Evolutionary conservation across 1,284 basidiomycete species (phyloP).

Genomic region (Irpex lacteus): DNA sequence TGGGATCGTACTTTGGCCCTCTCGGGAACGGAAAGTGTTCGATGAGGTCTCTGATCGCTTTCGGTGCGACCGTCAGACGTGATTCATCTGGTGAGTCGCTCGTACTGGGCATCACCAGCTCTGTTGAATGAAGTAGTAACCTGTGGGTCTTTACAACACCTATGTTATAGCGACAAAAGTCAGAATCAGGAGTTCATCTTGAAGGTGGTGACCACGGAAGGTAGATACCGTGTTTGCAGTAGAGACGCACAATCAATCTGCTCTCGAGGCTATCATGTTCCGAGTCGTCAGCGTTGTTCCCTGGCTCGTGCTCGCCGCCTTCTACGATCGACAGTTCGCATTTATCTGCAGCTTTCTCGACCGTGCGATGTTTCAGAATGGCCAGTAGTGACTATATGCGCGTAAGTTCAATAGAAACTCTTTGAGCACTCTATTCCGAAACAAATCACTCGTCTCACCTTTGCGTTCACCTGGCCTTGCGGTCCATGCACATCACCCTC

Average conservation of each 20-base stretch:
- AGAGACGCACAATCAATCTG: constrained; percentile 63
- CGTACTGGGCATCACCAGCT: constrained; percentile 58
- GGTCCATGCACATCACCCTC: constrained; percentile 20
- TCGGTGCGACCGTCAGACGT: constrained; percentile 66
- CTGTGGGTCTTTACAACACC: constrained; percentile 80
- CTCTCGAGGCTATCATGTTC: constrained; percentile 66
- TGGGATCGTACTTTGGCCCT: constrained; percentile 64
- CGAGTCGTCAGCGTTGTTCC: constrained; percentile 36
- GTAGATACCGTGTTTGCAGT: constrained; percentile 75
- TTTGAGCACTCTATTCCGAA: constrained; percentile 1
- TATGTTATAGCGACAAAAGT: constrained; percentile 26
- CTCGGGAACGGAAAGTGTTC: constrained; percentile 72
- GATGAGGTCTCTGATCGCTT: constrained; percentile 69
- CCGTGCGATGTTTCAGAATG: constrained; percentile 66
- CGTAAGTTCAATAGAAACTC: not conserved
- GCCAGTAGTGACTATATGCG: constrained; percentile 59
- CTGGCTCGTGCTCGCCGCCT: constrained; percentile 34
- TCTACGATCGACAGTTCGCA: constrained; percentile 72
- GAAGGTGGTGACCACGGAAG: not conserved
- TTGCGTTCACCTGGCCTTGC: constrained; percentile 61
- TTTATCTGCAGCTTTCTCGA: constrained; percentile 72
- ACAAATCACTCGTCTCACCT: constrained; percentile 40
- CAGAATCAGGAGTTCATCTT: not conserved
- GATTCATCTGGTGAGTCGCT: constrained; percentile 56
- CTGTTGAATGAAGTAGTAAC: constrained; percentile 54